phyloP scores from a whole-genome alignment of 2,329 filamentous ascomycete genomes.

The Magnaporthiopsis incrustans region DNA sequence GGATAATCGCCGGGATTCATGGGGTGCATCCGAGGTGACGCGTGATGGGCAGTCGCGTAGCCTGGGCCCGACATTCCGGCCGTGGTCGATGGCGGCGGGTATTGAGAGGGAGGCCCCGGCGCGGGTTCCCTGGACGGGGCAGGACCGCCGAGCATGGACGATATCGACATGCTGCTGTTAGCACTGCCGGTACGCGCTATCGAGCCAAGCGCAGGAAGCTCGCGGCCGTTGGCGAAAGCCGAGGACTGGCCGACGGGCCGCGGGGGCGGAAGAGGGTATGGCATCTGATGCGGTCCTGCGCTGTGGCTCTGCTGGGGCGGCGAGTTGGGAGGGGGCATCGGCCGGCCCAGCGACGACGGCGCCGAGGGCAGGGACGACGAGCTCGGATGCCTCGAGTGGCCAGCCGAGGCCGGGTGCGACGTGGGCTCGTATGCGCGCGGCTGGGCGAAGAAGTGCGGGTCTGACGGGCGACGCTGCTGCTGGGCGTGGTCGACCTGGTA shows the following conservation, averaged over 20 bases:
- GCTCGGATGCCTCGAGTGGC: constrained; percentile 35
- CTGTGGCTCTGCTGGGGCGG: constrained; percentile 28
- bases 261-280: constrained; percentile 39
- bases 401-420: constrained; percentile 19
- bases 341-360: constrained; percentile 25
- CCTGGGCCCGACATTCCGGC: constrained; percentile 31
- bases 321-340: constrained; percentile 37
- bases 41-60: constrained; percentile 42
- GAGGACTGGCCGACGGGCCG: constrained; percentile 35
- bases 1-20: constrained; percentile 47
- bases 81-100: constrained; percentile 31
- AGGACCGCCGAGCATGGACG: constrained; percentile 49
- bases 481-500: constrained; percentile 22
- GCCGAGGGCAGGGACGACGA: constrained; percentile 35
- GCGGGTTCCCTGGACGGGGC: constrained; percentile 29
- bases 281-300: constrained; percentile 20
- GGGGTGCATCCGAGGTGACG: constrained; percentile 47
- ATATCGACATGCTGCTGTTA: constrained; percentile 53
- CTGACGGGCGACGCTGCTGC: constrained; percentile 31
- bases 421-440: constrained; percentile 25
- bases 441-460: constrained; percentile 33
- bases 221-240: constrained; percentile 40
- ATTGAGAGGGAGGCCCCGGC: constrained; percentile 27
- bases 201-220: constrained; percentile 43
- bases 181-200: constrained; percentile 38